Evolutionary conservation across 257 asterid species (phyloP).

Genomic region (Solanum okadae): DNA sequence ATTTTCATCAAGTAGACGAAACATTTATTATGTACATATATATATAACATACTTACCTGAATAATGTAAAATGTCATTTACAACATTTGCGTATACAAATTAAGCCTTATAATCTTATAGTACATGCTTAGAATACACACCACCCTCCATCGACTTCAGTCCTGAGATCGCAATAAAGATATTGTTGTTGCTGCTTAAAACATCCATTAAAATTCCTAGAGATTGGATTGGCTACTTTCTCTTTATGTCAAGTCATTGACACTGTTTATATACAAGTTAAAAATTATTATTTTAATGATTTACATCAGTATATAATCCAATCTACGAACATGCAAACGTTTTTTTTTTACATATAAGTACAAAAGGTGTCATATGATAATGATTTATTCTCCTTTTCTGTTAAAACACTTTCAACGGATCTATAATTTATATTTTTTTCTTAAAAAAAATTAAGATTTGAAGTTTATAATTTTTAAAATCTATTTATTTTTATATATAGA

Average conservation of each 20-base stretch:
- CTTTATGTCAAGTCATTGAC: background rate
- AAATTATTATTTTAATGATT: background rate
- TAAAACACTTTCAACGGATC: background rate
- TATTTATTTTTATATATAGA: no score
- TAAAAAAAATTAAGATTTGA: background rate
- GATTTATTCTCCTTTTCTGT: background rate
- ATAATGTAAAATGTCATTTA: no score
- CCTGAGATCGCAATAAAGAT: fast-evolving
- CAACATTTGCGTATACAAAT: no score
- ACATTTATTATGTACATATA: no score
- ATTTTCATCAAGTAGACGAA: background rate
- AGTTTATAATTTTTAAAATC: background rate
- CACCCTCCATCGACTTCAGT: no score
- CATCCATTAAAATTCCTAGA: background rate
- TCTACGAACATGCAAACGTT: background rate
- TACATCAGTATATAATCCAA: background rate
- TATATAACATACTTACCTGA: no score
- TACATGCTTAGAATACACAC: no score
- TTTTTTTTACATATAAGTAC: background rate
- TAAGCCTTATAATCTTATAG: no score
- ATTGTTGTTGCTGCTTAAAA: background rate
- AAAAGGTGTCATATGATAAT: background rate
- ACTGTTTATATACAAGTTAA: background rate
- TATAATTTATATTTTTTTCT: background rate
- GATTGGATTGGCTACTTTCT: background rate